Percentiles rank a stretch among this genome's conserved stretches.
phyloP scores from a whole-genome alignment of 768 basidiomycete genomes.

The Hygrocybe punicea region DNA sequence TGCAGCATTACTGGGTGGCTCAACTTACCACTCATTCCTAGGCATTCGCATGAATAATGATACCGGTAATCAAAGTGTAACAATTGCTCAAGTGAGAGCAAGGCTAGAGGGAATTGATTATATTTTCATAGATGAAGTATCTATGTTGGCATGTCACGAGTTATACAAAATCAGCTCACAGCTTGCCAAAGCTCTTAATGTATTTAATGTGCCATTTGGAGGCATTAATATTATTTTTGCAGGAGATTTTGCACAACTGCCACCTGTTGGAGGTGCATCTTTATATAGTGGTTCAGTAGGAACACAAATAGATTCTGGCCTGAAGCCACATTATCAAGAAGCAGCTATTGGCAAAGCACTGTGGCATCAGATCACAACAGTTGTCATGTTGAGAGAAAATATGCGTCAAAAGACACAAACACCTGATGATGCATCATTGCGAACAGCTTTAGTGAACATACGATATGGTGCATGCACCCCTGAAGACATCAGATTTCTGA shows the following conservation, averaged over 20 bases:
- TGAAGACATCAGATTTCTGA: conserved; percentile 22
- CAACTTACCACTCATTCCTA: background rate
- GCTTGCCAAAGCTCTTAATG: background rate
- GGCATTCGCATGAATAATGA: background rate
- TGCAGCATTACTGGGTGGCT: background rate
- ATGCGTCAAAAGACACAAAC: conserved; percentile 17
- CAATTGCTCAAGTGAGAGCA: background rate
- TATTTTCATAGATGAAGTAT: background rate
- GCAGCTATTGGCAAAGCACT: conserved; percentile 9
- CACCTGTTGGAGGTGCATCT: conserved; percentile 25
- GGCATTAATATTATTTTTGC: conserved; percentile 39
- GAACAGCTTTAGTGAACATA: conserved; percentile 23
- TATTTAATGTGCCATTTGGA: conserved; percentile 28
- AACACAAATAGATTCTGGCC: background rate
- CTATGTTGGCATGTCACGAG: background rate
- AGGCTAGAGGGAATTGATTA: conserved; percentile 10
- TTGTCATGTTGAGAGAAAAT: conserved; percentile 6
- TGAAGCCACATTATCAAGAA: conserved; percentile 11
- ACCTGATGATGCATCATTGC: conserved; percentile 14
- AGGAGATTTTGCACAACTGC: conserved; percentile 46
- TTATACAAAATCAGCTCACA: conserved; percentile 16
- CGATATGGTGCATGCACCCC: conserved; percentile 22
- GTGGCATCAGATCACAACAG: background rate
- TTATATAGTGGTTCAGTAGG: background rate
- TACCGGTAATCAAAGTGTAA: background rate